Evolutionary conservation across 768 basidiomycete genomes (phyloP).

Genomic region (Mycena olivaceomarginata): DNA sequence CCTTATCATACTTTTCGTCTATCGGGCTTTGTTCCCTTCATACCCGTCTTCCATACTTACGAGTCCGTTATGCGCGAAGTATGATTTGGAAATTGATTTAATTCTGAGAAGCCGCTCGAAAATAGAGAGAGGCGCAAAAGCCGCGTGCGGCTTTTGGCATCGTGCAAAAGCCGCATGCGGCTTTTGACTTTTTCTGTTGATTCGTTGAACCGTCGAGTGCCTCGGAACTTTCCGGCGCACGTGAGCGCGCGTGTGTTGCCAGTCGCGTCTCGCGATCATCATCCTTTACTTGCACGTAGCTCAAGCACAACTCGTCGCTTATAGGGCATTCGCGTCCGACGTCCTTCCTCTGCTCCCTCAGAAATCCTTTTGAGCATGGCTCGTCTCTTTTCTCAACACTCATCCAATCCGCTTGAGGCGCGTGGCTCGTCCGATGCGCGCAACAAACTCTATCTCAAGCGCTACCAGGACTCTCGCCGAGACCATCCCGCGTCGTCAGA

Average conservation of each 20-base stretch:
- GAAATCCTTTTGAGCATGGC: neutral
- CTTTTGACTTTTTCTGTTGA: too few species aligned
- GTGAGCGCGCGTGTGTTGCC: constrained; percentile 20
- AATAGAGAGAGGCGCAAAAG: too few species aligned
- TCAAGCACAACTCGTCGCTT: too few species aligned
- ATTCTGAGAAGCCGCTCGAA: neutral
- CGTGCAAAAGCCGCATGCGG: too few species aligned
- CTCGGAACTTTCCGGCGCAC: neutral
- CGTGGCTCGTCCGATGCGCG: constrained; percentile 69
- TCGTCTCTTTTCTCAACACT: constrained; percentile 74
- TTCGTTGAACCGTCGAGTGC: too few species aligned
- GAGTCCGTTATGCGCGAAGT: constrained; percentile 23
- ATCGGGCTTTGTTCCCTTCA: constrained; percentile 22
- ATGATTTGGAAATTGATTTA: constrained; percentile 22
- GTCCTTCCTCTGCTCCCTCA: too few species aligned
- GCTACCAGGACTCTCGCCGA: constrained; percentile 55
- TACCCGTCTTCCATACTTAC: constrained; percentile 35
- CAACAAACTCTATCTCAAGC: constrained; percentile 66
- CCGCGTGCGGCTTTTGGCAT: too few species aligned
- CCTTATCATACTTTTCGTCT: constrained; percentile 16
- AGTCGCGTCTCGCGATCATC: neutral
- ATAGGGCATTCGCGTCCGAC: too few species aligned
- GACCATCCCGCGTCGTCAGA: constrained; percentile 66
- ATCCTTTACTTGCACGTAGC: too few species aligned
- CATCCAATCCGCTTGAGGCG: constrained; percentile 84